A percentile compares a stretch with the other conserved stretches of the same genome.
These are phyloP conservation scores for Prunus salicina DNA, from an alignment of 306 rosid species.

Conservation along the genomic window DNA sequence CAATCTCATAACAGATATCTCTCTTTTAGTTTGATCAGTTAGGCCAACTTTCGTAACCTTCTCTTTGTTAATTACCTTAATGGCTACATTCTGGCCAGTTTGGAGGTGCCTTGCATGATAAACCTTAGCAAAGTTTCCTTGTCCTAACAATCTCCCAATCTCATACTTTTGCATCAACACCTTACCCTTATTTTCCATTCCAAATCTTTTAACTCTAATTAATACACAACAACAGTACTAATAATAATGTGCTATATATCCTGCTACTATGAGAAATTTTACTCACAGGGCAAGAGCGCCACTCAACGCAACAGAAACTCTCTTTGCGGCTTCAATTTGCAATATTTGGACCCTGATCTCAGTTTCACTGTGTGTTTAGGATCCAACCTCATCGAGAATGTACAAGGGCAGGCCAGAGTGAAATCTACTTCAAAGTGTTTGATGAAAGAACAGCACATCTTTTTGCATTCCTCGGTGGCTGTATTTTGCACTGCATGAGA, in stretches of 20 bases:
- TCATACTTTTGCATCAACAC: conserved; percentile 51
- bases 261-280: neutral
- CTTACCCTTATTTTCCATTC: conserved; percentile 43
- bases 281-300: conserved; percentile 4
- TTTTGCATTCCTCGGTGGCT: conserved; percentile 12
- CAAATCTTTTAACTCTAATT: neutral
- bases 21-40: conserved; percentile 35
- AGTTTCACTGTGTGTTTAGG: neutral
- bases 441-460: conserved; percentile 19
- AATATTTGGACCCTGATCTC: conserved; percentile 6
- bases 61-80: conserved; percentile 48
- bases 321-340: conserved; percentile 1
- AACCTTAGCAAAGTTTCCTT: conserved; percentile 58
- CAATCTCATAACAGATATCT: conserved; percentile 44
- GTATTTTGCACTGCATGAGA: neutral
- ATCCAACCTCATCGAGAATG: conserved; percentile 7
- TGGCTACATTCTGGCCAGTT: conserved; percentile 42
- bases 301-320: neutral
- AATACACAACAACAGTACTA: neutral
- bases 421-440: neutral
- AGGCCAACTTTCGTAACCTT: conserved; percentile 32
- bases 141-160: conserved; percentile 49
- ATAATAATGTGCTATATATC: neutral
- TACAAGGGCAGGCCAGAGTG: neutral
- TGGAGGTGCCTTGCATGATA: conserved; percentile 38